Conservation (phyloP, 805 yeast genomes). For the Lipomyces starkeyi region DNA sequence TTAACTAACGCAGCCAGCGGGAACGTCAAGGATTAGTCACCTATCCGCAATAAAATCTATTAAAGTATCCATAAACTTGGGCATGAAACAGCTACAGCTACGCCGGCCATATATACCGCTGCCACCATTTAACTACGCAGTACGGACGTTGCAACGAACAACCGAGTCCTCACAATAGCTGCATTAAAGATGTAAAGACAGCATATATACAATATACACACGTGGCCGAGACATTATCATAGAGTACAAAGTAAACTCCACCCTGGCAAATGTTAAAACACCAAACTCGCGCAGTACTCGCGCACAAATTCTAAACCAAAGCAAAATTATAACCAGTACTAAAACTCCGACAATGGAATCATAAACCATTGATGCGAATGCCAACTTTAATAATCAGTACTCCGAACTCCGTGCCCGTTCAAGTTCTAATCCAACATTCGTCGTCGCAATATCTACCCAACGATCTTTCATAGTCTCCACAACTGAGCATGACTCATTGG, state of each 20-base stretch:
- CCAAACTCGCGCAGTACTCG: background rate
- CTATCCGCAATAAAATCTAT: too few species aligned
- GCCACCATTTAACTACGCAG: too few species aligned
- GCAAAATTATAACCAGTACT: background rate
- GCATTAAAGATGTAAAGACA: background rate
- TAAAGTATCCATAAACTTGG: too few species aligned
- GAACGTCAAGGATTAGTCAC: too few species aligned
- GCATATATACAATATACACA: background rate
- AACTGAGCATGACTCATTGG: background rate
- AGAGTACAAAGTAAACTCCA: background rate
- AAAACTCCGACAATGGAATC: background rate
- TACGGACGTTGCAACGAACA: too few species aligned
- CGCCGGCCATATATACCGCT: too few species aligned
- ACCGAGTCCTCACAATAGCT: too few species aligned
- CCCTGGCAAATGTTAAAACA: background rate
- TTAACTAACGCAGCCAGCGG: too few species aligned
- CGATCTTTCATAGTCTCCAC: conserved; percentile 10
- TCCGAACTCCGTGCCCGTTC: conserved; percentile 3
- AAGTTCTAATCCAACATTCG: conserved; percentile 23
- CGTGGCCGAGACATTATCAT: background rate
- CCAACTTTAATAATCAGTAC: background rate
- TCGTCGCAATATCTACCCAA: conserved; percentile 24
- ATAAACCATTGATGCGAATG: background rate
- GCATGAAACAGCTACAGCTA: too few species aligned
- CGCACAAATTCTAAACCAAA: background rate